Base-by-base conservation (phyloP, 176 grass and related monocot species). In the Elaeis guineensis region DNA sequence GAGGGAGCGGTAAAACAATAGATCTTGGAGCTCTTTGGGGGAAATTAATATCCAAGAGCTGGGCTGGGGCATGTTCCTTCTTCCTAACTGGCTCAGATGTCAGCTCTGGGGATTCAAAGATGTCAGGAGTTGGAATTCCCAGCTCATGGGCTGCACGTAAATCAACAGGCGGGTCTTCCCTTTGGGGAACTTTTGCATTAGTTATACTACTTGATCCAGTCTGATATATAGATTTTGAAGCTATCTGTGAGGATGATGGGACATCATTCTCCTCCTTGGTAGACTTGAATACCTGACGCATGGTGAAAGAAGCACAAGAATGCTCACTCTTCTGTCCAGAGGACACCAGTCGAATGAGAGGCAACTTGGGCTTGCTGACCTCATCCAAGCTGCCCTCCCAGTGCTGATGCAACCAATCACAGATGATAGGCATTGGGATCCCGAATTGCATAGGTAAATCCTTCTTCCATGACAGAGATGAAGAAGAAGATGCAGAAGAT, bases 321-420 rank as follows among this genome's bases (percentile, higher is more conserved):
- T 75, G 80, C 59, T 86, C 75, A 55, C 69, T 82, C 83, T 44
- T 69, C 15, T 73, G 70, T 55, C 50, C 70, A 30, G 68, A 66
- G 52, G 86, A 75, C 70, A 83, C 71, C 73, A 90, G 70, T 67
- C 75, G 75, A 55, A 82, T 74, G 22, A 81, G 78, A 67, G 82
- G 80, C 55, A 95, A 73, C 55, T 89, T 86, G 55, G 82, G 90
- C 51, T 95, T 95, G 66, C 67, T 86, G 73, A 95, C 86, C 74
- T 95, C 90, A 30, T 95, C 90, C 72, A 95, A 76, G 57, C 65
- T 90, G 14, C 90, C 90, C 35, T 86, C 74, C 90, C 90, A 95
- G 58, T 95, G 90, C 80, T 95, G 90, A 70, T 90, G 71, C 57
- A 95, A 51, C 90, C 90, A 95, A 83, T 90, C 83, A 16, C 90